These are phyloP conservation scores for Mycena pura DNA, from an alignment of 768 basidiomycete species.

Conservation along the genomic window DNA sequence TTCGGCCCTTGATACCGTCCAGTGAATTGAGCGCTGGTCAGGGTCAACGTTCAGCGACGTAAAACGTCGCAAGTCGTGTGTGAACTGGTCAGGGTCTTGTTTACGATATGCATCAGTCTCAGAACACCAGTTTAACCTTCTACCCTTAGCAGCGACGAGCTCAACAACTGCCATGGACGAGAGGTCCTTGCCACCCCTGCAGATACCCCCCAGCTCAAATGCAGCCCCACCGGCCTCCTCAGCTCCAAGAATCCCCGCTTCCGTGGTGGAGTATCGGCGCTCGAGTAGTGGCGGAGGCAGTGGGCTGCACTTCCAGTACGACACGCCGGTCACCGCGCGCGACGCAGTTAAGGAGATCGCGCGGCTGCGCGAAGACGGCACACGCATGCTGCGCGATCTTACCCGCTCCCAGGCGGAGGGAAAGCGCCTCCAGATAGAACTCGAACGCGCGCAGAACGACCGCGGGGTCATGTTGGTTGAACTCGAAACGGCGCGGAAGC, in stretches of 20 bases:
- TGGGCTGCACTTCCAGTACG: constrained; percentile 15
- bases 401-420: background rate
- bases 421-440: background rate
- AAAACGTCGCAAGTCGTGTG: too few species aligned
- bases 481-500: background rate
- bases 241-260: background rate
- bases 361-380: constrained; percentile 7
- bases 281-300: background rate
- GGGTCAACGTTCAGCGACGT: too few species aligned
- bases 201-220: too few species aligned
- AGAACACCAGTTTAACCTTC: too few species aligned
- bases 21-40: too few species aligned
- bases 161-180: too few species aligned
- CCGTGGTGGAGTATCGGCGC: constrained; percentile 15
- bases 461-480: background rate
- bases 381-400: background rate
- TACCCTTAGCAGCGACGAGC: too few species aligned
- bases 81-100: too few species aligned
- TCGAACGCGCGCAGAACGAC: background rate
- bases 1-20: too few species aligned
- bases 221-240: background rate
- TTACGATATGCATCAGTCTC: too few species aligned
- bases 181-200: too few species aligned
- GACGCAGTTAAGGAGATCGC: background rate
- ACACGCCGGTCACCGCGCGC: background rate